A percentile compares a stretch with the other conserved stretches of the same genome.
Conservation (phyloP, 495 filamentous ascomycete genomes). For the Penicillium turbatum region DNA sequence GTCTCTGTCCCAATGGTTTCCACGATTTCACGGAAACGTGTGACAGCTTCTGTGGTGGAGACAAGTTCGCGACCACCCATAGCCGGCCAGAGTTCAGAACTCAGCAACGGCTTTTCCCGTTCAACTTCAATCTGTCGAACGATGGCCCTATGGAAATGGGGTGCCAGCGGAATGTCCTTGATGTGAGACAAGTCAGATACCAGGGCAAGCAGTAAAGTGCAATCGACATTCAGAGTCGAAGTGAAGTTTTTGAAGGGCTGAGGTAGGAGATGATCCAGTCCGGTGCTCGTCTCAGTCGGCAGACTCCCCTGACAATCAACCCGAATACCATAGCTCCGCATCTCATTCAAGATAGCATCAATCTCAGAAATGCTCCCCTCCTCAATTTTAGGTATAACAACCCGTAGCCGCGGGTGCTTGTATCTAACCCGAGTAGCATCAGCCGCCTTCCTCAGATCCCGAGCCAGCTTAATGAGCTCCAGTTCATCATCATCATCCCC, state of each 20-base stretch:
- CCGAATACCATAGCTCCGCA: conserved; percentile 52
- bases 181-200: conserved; percentile 67
- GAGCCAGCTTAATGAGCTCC: conserved; percentile 54
- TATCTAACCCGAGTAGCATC: conserved; percentile 52
- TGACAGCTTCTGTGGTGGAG: conserved; percentile 59
- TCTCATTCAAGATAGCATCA: conserved; percentile 51
- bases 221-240: conserved; percentile 63
- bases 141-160: conserved; percentile 53
- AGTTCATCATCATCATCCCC: conserved; percentile 43
- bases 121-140: conserved; percentile 63
- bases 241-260: conserved; percentile 54
- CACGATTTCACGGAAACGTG: conserved; percentile 63
- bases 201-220: conserved; percentile 66
- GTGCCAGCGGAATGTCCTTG: conserved; percentile 30
- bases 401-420: conserved; percentile 51
- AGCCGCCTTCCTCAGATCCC: conserved; percentile 51
- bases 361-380: conserved; percentile 49
- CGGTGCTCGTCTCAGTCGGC: conserved; percentile 25
- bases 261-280: conserved; percentile 46
- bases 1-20: conserved; percentile 59
- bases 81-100: conserved; percentile 59
- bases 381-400: conserved; percentile 58
- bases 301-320: conserved; percentile 43
- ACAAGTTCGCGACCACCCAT: conserved; percentile 51
- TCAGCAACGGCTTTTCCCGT: conserved; percentile 54